These are phyloP conservation scores for Colletotrichum sp. DNA, from an alignment of 2,329 filamentous ascomycete species.

Conservation along the genomic window DNA sequence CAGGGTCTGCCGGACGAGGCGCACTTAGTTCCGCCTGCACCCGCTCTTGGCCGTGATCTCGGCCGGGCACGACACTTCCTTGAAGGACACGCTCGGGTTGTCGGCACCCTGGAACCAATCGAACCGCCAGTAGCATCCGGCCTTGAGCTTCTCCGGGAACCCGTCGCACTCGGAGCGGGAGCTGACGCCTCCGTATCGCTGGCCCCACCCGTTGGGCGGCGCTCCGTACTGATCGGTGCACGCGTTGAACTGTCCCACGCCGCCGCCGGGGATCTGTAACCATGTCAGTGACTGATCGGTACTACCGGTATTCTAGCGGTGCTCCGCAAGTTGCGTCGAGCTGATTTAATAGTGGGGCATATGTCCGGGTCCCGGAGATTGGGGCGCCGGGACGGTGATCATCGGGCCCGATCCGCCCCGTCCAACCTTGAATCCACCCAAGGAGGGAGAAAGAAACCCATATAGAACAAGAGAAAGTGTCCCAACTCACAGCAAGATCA, in stretches of 20 bases:
- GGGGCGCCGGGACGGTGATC: neutral
- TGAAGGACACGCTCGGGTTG: slow-evolving; percentile 60
- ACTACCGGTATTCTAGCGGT: neutral
- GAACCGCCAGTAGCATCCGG: slow-evolving; percentile 67
- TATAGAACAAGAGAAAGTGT: neutral
- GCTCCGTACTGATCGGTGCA: slow-evolving; percentile 46
- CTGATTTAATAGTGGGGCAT: neutral
- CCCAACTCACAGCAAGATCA: slow-evolving; percentile 48
- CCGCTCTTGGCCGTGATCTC: slow-evolving; percentile 47
- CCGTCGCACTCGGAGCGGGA: slow-evolving; percentile 54
- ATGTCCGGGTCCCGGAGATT: neutral
- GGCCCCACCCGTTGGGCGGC: slow-evolving; percentile 56
- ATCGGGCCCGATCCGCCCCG: neutral
- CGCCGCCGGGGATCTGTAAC: slow-evolving; percentile 54
- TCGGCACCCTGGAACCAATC: slow-evolving; percentile 67
- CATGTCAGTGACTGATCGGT: neutral
- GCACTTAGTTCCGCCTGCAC: slow-evolving; percentile 30
- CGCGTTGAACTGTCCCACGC: slow-evolving; percentile 57
- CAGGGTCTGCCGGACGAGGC: neutral
- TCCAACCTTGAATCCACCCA: neutral
- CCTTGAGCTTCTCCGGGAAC: slow-evolving; percentile 59
- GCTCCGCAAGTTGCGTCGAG: neutral
- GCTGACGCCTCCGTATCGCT: slow-evolving; percentile 62
- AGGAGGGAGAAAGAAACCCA: neutral
- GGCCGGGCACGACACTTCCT: slow-evolving; percentile 60